Evolutionary conservation across 2,329 filamentous ascomycete species (phyloP).

Genomic region (Pseudogymnoascus sp.): DNA sequence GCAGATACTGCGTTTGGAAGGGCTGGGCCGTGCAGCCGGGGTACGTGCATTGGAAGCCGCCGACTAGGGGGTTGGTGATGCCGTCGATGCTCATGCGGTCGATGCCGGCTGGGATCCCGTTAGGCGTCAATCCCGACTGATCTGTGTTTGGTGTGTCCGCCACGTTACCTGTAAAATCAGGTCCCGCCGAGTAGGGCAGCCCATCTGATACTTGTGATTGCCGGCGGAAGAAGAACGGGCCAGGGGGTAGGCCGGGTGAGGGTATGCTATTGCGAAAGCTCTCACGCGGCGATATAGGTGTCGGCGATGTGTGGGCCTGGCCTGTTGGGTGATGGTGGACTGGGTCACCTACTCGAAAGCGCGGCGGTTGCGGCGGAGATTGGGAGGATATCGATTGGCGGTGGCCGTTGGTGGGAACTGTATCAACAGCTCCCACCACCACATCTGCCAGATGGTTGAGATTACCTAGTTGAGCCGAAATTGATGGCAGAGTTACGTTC

Average conservation of each 20-base stretch:
- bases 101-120: slow-evolving; percentile 34
- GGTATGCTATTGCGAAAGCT: slow-evolving; percentile 33
- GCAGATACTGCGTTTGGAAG: slow-evolving; percentile 68
- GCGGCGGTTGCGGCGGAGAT: slow-evolving; percentile 21
- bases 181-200: slow-evolving; percentile 19
- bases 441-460: slow-evolving; percentile 23
- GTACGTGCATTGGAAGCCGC: slow-evolving; percentile 51
- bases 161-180: slow-evolving; percentile 27
- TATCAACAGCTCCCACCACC: background rate
- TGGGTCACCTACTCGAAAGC: slow-evolving; percentile 16
- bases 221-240: slow-evolving; percentile 18
- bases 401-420: slow-evolving; percentile 3
- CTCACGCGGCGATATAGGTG: slow-evolving; percentile 24
- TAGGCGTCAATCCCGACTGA: slow-evolving; percentile 37
- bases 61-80: slow-evolving; percentile 45
- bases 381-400: slow-evolving; percentile 21
- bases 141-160: slow-evolving; percentile 43
- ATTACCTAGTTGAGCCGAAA: slow-evolving; percentile 23
- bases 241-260: slow-evolving; percentile 22
- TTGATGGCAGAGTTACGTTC: slow-evolving; percentile 27
- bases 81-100: slow-evolving; percentile 54
- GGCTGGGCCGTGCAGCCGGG: slow-evolving; percentile 62
- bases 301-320: slow-evolving; percentile 23
- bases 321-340: slow-evolving; percentile 18
- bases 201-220: slow-evolving; percentile 22